Base-by-base conservation (phyloP, 192 early-diverging fungal genomes). In the Umbelopsis sp. region DNA sequence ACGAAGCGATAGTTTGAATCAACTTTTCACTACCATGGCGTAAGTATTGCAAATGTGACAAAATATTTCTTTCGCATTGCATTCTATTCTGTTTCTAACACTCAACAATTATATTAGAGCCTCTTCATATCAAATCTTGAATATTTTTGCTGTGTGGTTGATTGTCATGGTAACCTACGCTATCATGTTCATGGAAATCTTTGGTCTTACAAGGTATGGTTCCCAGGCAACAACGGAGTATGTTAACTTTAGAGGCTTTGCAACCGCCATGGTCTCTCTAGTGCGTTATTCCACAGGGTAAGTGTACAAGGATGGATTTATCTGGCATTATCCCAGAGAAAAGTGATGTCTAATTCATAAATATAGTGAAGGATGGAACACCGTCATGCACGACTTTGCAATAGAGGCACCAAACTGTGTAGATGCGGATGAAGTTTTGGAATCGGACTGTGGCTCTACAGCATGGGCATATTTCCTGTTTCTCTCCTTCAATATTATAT, bases 121-220 rank as follows among this genome's bases (percentile, higher is more conserved):
- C 5, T 71, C 69, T 22, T 62, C 75, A 2, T 76, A 73, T 68
- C 83, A 84, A 20, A 86, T 88, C 38, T 34, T 80, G 26, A 86
- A 86, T 74, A 69, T 88, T 52, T 85, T 86, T 54, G 85, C 80
- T 1, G 87, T 88, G 4, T 88, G 87, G 87, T 82, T 85, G 51
- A 81, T 88, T 29, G 82, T 86, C 12, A 77, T 88, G 77, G 75
- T 78, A 5, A 80, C 84, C 0, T 88, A 85, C 53, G 76, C 82
- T 8, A 85, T 88, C 49, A 86, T 88, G 83, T 88, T 86, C 76
- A 80, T 85, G 74, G 85, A 88, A 65, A 86, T 86, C 16, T 88
- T 88, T 80, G 87, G 87, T 10, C 68, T 88, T 52, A 88, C 87
- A 12, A 72, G 77, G 44, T 88, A 83, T 66, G 87, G 87, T 44